Percentiles rank a stretch among this genome's conserved stretches.
phyloP scores from a whole-genome alignment of 2,329 filamentous ascomycete species.

The Talaromyces sp. region DNA sequence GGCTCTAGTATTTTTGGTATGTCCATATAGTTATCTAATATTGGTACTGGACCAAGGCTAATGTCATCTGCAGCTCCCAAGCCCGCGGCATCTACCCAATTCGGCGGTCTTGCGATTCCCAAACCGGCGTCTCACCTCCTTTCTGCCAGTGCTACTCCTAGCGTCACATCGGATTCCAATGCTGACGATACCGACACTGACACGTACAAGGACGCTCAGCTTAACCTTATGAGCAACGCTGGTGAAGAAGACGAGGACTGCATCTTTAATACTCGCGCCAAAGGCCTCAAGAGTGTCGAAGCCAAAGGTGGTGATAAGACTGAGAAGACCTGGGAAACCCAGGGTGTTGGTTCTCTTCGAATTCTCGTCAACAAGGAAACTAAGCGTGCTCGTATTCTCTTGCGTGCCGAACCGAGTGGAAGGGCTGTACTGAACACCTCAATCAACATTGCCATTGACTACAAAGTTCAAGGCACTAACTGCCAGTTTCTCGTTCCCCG shows the following conservation, averaged over 20 bases:
- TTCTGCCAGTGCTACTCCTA: slow-evolving; percentile 6
- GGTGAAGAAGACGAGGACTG: slow-evolving; percentile 69
- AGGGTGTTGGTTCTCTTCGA: slow-evolving; percentile 67
- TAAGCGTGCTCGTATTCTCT: slow-evolving; percentile 60
- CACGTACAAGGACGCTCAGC: slow-evolving; percentile 52
- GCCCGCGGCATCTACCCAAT: slow-evolving; percentile 1
- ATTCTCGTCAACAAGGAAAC: slow-evolving; percentile 69
- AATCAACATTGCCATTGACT: slow-evolving; percentile 57
- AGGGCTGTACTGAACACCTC: slow-evolving; percentile 67
- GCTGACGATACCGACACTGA: slow-evolving; percentile 15
- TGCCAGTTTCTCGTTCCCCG: slow-evolving; percentile 44
- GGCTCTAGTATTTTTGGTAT: slow-evolving; percentile 7
- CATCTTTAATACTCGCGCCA: slow-evolving; percentile 65
- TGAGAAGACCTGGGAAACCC: slow-evolving; percentile 52
- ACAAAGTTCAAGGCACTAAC: slow-evolving; percentile 51
- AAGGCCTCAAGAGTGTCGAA: slow-evolving; percentile 58
- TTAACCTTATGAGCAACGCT: slow-evolving; percentile 63
- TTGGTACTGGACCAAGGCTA: not conserved
- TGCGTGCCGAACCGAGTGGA: slow-evolving; percentile 71
- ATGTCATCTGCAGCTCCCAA: not conserved
- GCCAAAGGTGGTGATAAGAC: slow-evolving; percentile 12
- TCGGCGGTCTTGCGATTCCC: not conserved
- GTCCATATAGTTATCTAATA: not conserved
- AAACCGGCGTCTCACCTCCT: slow-evolving; percentile 5
- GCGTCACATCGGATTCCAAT: slow-evolving; percentile 11